These are phyloP conservation scores for Primulina huaijiensis DNA, from an alignment of 257 asterid genomes.

Conservation along the genomic window DNA sequence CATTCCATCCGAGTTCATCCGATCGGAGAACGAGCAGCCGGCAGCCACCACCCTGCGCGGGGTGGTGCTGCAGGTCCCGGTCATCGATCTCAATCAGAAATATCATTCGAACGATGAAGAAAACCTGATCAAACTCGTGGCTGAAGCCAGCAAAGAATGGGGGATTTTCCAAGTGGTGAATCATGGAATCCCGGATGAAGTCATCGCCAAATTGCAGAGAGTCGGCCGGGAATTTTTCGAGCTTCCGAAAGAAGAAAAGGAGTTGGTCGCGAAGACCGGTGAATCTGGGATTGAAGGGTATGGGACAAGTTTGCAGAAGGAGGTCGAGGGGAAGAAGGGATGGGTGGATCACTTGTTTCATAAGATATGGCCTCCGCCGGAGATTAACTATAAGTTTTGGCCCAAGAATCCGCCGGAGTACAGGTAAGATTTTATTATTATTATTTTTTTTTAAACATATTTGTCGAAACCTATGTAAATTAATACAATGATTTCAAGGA, in stretches of 20 bases:
- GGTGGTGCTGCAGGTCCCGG: constrained; percentile 48
- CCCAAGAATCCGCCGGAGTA: constrained; percentile 68
- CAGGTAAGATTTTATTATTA: constrained; percentile 35
- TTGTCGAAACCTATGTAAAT: too few species aligned
- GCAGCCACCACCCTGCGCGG: constrained; percentile 47
- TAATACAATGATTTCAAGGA: too few species aligned
- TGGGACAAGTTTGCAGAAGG: constrained; percentile 58
- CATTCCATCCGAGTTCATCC: constrained; percentile 47
- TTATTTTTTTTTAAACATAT: too few species aligned
- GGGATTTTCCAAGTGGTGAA: constrained; percentile 64
- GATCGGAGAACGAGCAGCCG: constrained; percentile 52
- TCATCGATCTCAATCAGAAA: constrained; percentile 35
- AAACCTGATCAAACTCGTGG: background rate
- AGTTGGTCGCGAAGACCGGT: constrained; percentile 41
- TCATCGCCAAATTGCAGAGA: constrained; percentile 37
- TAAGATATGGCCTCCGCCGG: constrained; percentile 65
- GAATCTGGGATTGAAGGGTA: constrained; percentile 62
- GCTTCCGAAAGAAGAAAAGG: constrained; percentile 46
- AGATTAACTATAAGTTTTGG: constrained; percentile 53
- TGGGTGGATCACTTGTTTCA: constrained; percentile 96
- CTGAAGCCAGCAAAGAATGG: constrained; percentile 51
- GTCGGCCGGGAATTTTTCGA: constrained; percentile 57
- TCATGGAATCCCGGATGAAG: constrained; percentile 48
- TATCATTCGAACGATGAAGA: constrained; percentile 3
- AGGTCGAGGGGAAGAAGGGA: constrained; percentile 59